Evolutionary conservation across 257 asterid genomes (phyloP).

Genomic region (Vinca minor): DNA sequence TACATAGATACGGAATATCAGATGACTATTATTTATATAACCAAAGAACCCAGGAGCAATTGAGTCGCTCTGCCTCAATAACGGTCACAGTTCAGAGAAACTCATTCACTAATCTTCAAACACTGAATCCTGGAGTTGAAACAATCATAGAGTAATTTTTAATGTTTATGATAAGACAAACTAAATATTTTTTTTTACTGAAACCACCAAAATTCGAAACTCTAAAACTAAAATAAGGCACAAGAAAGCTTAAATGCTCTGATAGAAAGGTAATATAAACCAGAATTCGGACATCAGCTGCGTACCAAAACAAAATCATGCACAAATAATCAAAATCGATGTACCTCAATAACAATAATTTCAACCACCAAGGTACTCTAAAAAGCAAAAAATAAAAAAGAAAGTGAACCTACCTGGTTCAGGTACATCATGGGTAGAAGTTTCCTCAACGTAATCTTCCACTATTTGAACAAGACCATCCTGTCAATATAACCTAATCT

Average conservation of each 20-base stretch:
- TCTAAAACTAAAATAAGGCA: not conserved
- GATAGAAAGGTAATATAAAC: not conserved
- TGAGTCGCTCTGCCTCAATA: not conserved
- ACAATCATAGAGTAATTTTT: not conserved
- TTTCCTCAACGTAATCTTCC: conserved; percentile 71
- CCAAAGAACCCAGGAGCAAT: not conserved
- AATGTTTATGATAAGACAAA: not conserved
- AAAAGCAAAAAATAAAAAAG: conserved; percentile 5
- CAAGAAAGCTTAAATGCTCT: not conserved
- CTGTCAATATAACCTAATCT: conserved; percentile 32
- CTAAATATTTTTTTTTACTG: not conserved
- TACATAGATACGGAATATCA: not conserved
- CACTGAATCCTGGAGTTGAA: not conserved
- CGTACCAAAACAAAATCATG: not conserved
- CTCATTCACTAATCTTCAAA: not conserved
- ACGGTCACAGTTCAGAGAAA: too few relatives aligned
- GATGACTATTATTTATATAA: not conserved
- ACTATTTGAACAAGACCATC: conserved; percentile 83
- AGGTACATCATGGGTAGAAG: conserved; percentile 23
- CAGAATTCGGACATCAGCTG: not conserved
- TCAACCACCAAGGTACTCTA: not conserved
- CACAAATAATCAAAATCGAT: not conserved
- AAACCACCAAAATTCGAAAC: not conserved
- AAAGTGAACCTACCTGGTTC: conserved; percentile 38
- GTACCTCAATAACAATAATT: not conserved